Base-by-base conservation (phyloP, 2,329 filamentous ascomycete species). In the Aspergillus pseudonomiae region DNA sequence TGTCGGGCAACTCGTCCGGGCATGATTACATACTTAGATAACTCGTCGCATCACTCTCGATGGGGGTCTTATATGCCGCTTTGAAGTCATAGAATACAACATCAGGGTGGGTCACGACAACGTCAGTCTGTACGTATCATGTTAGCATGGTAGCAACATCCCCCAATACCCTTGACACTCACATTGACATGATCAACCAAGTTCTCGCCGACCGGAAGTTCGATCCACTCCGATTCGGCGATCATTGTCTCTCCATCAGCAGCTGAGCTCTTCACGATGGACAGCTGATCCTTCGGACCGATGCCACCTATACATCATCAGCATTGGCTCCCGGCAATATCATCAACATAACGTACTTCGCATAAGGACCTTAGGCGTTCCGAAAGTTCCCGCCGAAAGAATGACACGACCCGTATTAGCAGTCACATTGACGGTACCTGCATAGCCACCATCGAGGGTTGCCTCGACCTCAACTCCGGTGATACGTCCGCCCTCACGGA, bases 71-170 rank as follows among this genome's bases (percentile, higher is more conserved):
- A 24, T 53, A 68, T 5, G 66, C 62, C 2, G 43, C 58, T 32
- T 63, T 61, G 30, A 61, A 63, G 53, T 63, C 62, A 9, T 63
- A 63, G 45, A 36, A 54, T 30, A 63, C 62, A 19, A 63, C 54
- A 45, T 63, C 54, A 10, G 62, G 63, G 48, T 68, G 64, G 7
- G 63, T 54, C 2, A 65, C 34, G 2, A 68, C 66, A 9, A 66
- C 26, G 11, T 68, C 66, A 19, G 66, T 68, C 64, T 66, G 24
- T 24, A 19, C 19, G 0, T 12, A 30, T 26, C 21, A 0, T 32
- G 39, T 24, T 39, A 55, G 52, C 32, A 34, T 19, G 10, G 1
- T 34, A 16, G 3, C 16, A 28, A 3, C 6, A 6, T 48, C 24
- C 4, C 24, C 16, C 1, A 7, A 50, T 52, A 34, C 26, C 3